Base-by-base conservation (phyloP, 805 yeast species). In the Starmerella bombi region DNA sequence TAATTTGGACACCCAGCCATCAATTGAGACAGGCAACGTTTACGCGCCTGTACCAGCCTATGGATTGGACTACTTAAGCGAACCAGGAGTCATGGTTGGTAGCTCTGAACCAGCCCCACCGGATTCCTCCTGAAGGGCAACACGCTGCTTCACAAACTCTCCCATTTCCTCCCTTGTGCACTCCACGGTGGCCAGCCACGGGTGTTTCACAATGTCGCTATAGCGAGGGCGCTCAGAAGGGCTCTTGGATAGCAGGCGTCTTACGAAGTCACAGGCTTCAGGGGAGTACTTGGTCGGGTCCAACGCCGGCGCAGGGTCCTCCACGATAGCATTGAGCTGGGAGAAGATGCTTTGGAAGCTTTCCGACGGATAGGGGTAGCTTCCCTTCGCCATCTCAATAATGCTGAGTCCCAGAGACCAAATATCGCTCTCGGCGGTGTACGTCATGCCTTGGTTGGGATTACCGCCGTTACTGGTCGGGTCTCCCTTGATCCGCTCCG, bases 281-380 rank as follows among this genome's bases (percentile, higher is more conserved):
- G 66, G 58, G 2, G 86, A 73, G 56, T 72, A 91, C 51, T 61
- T 63, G 38, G 60, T 71, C 2, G 66, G 61, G 15, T 86, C 86
- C 39, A 85, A 64, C 34, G 65, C 64, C n/a, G 95, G 95, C 3
- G 94, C 84, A 21, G 80, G 85, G 9, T 94, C 95, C 56, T 83
- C 93, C n/a, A 91, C 96, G 53, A 91, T 91, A 3, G 96, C 97
- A 61, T 84, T 79, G 49, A 91, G 69, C 61, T 91, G 98, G 5
- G 91, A 79, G 54, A 91, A 86, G 10, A 91, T 83, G 58, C 82
- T 84, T 49, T 75, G 82, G 54, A 75, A 85, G 2, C 94, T 80
- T 53, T 91, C 97, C 1, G 94, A 80, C 5, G 96, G 94, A 54
- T 88, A 91, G n/a, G 98, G 98, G 59, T 88, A 91, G 42, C 73